phyloP scores from a whole-genome alignment of 352 stramenopile genomes.

The Globisporangium abappressorium region DNA sequence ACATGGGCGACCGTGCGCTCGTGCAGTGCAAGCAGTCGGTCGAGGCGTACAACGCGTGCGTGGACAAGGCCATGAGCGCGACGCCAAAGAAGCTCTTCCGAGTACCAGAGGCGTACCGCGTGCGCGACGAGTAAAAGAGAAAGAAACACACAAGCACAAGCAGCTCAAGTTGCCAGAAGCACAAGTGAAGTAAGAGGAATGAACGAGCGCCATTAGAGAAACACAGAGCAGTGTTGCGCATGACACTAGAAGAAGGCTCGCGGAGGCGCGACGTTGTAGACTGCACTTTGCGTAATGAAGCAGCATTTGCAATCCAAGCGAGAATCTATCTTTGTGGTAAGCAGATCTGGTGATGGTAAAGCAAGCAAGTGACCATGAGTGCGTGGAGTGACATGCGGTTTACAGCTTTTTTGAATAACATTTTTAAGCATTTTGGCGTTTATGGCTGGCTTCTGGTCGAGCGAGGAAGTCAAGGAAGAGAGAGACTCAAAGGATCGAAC shows the following conservation, averaged over 20 bases:
- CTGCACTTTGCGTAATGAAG: neutral
- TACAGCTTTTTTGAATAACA: conserved; percentile 14
- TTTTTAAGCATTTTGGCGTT: conserved; percentile 16
- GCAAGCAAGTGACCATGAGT: neutral
- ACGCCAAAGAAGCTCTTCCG: conserved; percentile 76
- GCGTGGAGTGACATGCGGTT: neutral
- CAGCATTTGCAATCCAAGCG: neutral
- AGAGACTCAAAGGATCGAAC: conserved; percentile 1
- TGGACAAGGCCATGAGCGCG: conserved; percentile 51
- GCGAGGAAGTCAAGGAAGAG: neutral
- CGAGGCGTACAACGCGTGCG: conserved; percentile 72
- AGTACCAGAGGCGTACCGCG: conserved; percentile 77
- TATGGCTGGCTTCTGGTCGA: conserved; percentile 8
- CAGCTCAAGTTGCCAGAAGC: neutral
- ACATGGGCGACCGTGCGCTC: conserved; percentile 68
- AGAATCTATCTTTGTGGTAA: neutral
- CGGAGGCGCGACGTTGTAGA: neutral
- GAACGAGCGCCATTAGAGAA: neutral
- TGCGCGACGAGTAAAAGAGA: conserved; percentile 37
- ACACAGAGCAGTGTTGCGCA: neutral
- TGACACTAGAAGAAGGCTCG: neutral
- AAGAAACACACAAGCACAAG: neutral
- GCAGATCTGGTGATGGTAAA: neutral
- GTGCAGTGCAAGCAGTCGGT: conserved; percentile 48
- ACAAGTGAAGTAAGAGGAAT: neutral